Conservation (phyloP, 345 rosid genomes). For the Boechera stricta region DNA sequence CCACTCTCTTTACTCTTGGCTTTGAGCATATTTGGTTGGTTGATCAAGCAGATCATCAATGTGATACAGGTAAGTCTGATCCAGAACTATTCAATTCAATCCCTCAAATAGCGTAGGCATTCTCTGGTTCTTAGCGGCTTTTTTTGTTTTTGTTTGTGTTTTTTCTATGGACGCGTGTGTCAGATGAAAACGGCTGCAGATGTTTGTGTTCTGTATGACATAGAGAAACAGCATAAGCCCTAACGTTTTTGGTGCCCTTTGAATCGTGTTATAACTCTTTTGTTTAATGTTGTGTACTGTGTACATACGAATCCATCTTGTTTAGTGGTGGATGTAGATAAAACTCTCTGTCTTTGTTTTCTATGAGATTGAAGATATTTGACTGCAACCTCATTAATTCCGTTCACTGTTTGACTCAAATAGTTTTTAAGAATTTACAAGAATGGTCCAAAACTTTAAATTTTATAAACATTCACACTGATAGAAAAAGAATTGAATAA, state of each 20-base stretch:
- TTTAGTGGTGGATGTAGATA: constrained; percentile 37
- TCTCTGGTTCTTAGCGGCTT: constrained; percentile 13
- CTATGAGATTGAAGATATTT: not conserved
- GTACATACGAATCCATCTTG: constrained; percentile 32
- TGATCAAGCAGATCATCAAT: constrained; percentile 77
- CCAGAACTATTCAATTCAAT: not conserved
- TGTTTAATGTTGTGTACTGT: constrained; percentile 23
- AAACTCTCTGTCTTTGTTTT: not conserved
- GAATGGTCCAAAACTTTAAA: too few relatives aligned
- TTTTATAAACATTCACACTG: too few relatives aligned
- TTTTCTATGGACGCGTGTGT: constrained; percentile 11
- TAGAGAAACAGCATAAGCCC: constrained; percentile 61
- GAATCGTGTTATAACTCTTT: constrained; percentile 16
- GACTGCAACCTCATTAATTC: not conserved
- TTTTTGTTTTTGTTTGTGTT: not conserved
- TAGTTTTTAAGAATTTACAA: too few relatives aligned
- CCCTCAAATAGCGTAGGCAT: constrained; percentile 1
- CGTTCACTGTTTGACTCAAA: too few relatives aligned
- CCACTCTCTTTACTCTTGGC: constrained; percentile 58
- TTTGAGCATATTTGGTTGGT: constrained; percentile 81
- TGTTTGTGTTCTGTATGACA: constrained; percentile 76
- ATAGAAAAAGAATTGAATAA: too few relatives aligned
- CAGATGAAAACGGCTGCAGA: constrained; percentile 99
- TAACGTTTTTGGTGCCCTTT: constrained; percentile 21
- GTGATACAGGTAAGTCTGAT: constrained; percentile 71